Evolutionary conservation across 768 basidiomycete species (phyloP).

Genomic region (Rhodotorula babjevae): DNA sequence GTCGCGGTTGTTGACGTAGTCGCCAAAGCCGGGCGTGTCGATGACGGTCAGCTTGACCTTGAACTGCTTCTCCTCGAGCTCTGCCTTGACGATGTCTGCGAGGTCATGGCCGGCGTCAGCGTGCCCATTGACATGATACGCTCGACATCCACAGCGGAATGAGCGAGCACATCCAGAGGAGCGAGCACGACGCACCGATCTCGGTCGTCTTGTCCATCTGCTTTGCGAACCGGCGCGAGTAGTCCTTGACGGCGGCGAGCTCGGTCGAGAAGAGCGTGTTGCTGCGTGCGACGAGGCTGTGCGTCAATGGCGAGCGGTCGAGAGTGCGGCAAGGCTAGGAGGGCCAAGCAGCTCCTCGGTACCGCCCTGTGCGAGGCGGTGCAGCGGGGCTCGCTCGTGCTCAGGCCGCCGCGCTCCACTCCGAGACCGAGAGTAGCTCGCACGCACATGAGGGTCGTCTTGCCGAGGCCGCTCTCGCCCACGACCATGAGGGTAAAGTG

Average conservation of each 20-base stretch:
- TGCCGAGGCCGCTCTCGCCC: slow-evolving; percentile 97
- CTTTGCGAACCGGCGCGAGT: slow-evolving; percentile 79
- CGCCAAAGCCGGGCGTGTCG: slow-evolving; percentile 97
- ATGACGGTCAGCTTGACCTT: slow-evolving; percentile 99
- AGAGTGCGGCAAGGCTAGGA: no score
- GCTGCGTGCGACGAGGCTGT: slow-evolving; percentile 55
- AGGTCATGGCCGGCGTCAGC: neutral
- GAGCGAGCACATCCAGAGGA: no score
- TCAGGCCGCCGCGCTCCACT: no score
- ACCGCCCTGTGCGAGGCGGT: no score
- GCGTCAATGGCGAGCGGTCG: no score
- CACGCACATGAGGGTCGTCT: slow-evolving; percentile 49
- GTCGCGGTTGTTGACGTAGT: slow-evolving; percentile 99
- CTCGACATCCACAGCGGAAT: no score
- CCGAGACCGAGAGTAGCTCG: no score
- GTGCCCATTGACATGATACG: no score
- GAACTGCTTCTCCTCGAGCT: slow-evolving; percentile 97
- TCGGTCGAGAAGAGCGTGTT: slow-evolving; percentile 99
- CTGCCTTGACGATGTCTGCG: slow-evolving; percentile 92
- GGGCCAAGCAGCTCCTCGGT: no score
- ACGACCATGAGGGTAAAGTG: slow-evolving; percentile 99
- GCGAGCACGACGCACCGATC: slow-evolving; percentile 39
- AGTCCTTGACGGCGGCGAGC: slow-evolving; percentile 85
- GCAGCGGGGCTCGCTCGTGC: no score
- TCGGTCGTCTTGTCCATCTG: slow-evolving; percentile 98